Evolutionary conservation across 495 filamentous ascomycete genomes (phyloP).

Genomic region (Tuber brumale): DNA sequence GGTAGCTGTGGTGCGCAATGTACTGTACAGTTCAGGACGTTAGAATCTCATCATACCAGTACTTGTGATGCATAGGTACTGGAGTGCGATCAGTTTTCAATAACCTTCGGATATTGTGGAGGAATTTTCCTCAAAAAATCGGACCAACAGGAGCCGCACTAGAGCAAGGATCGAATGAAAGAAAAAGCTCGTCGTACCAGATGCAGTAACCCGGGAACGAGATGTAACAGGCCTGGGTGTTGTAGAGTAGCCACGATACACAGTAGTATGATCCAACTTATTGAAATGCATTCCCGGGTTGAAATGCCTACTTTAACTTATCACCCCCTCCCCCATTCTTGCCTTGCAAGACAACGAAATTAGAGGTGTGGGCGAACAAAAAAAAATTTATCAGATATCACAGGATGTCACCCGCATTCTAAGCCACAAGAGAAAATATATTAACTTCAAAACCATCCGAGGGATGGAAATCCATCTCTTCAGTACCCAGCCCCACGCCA

Average conservation of each 20-base stretch:
- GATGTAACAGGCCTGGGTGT: too few relatives aligned
- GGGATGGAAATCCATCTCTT: background rate
- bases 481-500: background rate
- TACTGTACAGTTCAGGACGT: background rate
- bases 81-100: background rate
- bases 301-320: background rate
- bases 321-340: background rate
- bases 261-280: background rate
- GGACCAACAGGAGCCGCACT: background rate
- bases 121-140: background rate
- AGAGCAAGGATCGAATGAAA: background rate
- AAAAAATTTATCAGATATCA: background rate
- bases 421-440: background rate
- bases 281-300: background rate
- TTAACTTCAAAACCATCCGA: background rate
- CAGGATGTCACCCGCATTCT: background rate
- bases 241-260: background rate
- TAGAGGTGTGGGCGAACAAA: background rate
- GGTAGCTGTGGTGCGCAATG: background rate
- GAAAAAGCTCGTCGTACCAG: background rate
- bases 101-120: background rate
- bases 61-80: too few relatives aligned
- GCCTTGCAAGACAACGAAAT: background rate
- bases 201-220: background rate
- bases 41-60: too few relatives aligned